These are phyloP conservation scores for Dimocarpus longan DNA, from an alignment of 345 rosid genomes.

Conservation along the genomic window DNA sequence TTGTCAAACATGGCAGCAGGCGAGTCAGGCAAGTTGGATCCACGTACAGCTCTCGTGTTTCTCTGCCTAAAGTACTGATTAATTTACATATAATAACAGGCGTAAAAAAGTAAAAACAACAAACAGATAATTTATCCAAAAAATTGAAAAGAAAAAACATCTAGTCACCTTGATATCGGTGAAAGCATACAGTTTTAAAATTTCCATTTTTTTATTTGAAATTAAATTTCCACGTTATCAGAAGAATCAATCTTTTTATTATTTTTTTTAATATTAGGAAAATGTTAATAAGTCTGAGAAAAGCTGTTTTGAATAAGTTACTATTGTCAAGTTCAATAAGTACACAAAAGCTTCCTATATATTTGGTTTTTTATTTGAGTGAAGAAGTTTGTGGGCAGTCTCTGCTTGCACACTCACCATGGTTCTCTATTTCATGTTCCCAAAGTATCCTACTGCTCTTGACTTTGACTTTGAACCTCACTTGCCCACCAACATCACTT, in stretches of 20 bases:
- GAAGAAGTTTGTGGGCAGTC: background rate
- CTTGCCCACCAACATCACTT: background rate
- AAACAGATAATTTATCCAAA: background rate
- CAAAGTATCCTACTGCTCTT: background rate
- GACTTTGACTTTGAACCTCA: slow-evolving; percentile 15
- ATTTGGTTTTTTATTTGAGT: background rate
- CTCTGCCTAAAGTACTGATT: background rate
- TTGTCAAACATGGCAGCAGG: background rate
- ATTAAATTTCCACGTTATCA: slow-evolving; percentile 5
- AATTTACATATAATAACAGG: no score
- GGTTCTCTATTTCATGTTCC: background rate
- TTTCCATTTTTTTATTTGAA: background rate
- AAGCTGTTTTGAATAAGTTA: slow-evolving; percentile 12
- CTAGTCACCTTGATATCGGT: background rate
- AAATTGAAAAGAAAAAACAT: background rate
- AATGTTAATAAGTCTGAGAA: background rate
- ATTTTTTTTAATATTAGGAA: no score
- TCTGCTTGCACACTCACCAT: slow-evolving; percentile 3
- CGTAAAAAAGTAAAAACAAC: no score
- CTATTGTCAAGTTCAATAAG: slow-evolving; percentile 4
- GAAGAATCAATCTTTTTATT: background rate
- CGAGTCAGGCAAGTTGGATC: background rate
- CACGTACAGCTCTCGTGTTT: background rate
- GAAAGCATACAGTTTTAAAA: background rate
- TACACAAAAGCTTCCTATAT: background rate